Base-by-base conservation (phyloP, 371 early-diverging fungal genomes). In the Entomophthora muscae region DNA sequence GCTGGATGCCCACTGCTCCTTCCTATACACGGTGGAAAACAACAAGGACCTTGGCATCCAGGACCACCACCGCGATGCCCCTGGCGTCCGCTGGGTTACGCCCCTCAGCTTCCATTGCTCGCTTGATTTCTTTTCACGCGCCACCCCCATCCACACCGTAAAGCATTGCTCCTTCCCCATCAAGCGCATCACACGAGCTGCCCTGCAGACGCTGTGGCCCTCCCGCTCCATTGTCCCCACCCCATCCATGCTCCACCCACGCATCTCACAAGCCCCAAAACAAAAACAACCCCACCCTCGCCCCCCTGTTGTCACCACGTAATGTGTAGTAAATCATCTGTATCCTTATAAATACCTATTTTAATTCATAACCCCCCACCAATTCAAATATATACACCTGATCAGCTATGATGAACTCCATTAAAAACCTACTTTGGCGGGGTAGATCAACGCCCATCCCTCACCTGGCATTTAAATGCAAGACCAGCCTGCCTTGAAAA, bases 1-100 rank as follows among this genome's bases (percentile, higher is more conserved):
- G 5, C 23, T 61, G 12, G 30, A 61, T 23, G 24, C 33, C 24
- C 5, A 33, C 27, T 61, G 61, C 27, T 33, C 33, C 1, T 51
- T 61, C 32, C 42, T 61, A 24, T 61, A 61, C 42, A 61, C 61
- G 21, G 61, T 61, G 17, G 42, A 61, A 30, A 42, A 61, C 17
- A 23, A 30, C 22, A 3, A 22, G 22, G 42, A 33, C 5, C 21
- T 32, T 30, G 17, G 17, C 5, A 42, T 42, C 17, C 5, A 17
- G 17, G 33, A 61, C 7, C 13, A 32, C 13, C 1, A 32, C 17
- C n/a, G 55, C 24, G n/a, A 61, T 23, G 23, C 17, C 2, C 23
- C 23, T 12, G 61, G 61, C 5, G 10, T 61, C 21, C 32, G 61
- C 7, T 61, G 31, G 61, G 33, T 61, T 23, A 61, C 61, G 2